Base-by-base conservation (phyloP, 1,284 basidiomycete genomes). In the Porogramme epimiltina region DNA sequence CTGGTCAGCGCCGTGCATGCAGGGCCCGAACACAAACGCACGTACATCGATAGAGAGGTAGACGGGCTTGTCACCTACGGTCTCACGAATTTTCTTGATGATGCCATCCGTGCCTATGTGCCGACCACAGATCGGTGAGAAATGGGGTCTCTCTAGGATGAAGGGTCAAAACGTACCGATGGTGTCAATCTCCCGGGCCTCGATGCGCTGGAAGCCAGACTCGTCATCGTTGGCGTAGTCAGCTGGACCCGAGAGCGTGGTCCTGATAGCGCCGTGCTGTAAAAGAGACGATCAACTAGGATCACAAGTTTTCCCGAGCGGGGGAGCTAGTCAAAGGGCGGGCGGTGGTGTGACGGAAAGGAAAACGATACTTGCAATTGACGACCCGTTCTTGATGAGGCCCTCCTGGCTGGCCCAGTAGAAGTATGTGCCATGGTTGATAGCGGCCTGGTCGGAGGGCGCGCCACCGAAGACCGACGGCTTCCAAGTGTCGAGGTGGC, bases 341-440 rank as follows among this genome's bases (percentile, higher is more conserved):
- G 49, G 47, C 46, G 48, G 34, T 28, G 49, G 51, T 22, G 40
- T 53, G 58, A 42, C 51, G 59, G 54, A 54, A 63, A 63, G 63
- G 69, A 62, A 71, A 61, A 59, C 66, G 68, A 75, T 63, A 87
- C 86, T 88, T 87, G 84, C 87, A 84, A 89, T 91, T 65, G 89
- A 92, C 45, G 83, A 80, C 60, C 88, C 88, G 56, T 90, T 89
- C 59, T 73, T 78, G 55, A 91, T 84, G 37, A 91, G 69, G 4
- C 89, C 88, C 66, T 91, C 89, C 61, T 84, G 76, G 57, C 81
- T 82, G 2, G 89, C 89, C 79, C 84, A 87, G 66, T 87, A 89
- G 66, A 90, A 90, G 70, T 88, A 89, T 5, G 87, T 89, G 18
- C 87, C 87, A 49, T 89, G 87, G 56, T 87, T 89, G 60, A 89